Evolutionary conservation across 2,329 filamentous ascomycete species (phyloP), one percentile per base, ranked within the genome.

Genomic region (Fusarium piperis): DNA sequence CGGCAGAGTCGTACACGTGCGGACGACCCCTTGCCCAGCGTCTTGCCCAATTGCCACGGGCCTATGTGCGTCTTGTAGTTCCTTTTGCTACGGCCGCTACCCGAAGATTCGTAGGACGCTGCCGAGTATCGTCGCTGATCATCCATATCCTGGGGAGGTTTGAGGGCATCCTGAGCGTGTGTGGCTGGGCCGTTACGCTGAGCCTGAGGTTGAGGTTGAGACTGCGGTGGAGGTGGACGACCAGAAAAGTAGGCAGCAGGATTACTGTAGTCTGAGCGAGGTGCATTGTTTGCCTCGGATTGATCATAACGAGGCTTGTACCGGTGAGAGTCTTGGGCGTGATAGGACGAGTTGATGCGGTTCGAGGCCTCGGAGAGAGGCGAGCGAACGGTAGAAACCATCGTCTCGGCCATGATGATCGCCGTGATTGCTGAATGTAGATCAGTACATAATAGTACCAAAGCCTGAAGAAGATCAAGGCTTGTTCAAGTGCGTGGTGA

Each of bases 11-110:
- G 89, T 16, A 99, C 96, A 30, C 94, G 90, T 15, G 94, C 95
- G 56, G 94, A 97, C 2, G 95, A 94, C 4, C 96, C 96, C 75
- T 94, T 93, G 1, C 96, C 96, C 30, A 99, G 86, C 1, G 93
- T 97, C 79, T 90, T 94, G 8, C 96, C 96, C 4, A 99, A 84
- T 73, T 95, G 91, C 96, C 96, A 99, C 72, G 95, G 95, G 0
- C 96, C 96, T 76, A 99, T 93, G 76, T 94, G 92, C 12, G 92
- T 93, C 82, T 92, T 92, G 70, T 85, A 84, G 28, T 82, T 83
- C 70, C 81, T 81, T 64, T 80, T 82, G 67, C 81, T 82, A 36
- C 80, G 78, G 38, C 80, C 78, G 68, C 81, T 83, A 12, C 81
- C 81, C 1, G 81, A 80, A 20, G 82, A 84, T 10, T 80, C 78